phyloP scores from a whole-genome alignment of 2,329 filamentous ascomycete genomes.

The Zasmidium citrigriseum region DNA sequence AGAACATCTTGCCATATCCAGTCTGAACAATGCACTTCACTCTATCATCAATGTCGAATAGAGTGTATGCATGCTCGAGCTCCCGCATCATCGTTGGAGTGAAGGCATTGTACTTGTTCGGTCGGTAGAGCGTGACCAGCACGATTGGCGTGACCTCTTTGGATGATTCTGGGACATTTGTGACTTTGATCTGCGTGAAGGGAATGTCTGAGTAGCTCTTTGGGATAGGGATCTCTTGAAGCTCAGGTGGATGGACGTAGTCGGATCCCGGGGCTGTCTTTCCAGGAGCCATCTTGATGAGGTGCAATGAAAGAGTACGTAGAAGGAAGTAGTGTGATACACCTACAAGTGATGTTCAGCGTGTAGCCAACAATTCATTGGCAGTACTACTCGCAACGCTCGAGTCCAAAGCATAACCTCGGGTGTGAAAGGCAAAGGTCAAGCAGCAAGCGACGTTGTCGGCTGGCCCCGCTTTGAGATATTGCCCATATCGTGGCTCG shows the following conservation, averaged over 20 bases:
- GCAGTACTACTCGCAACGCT: not conserved
- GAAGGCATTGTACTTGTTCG: slow-evolving; percentile 68
- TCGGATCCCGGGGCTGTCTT: slow-evolving; percentile 15
- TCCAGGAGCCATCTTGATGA: slow-evolving; percentile 11
- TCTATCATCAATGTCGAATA: slow-evolving; percentile 56
- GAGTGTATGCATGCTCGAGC: slow-evolving; percentile 55
- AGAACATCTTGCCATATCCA: slow-evolving; percentile 54
- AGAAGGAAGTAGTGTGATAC: not conserved
- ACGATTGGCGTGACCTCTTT: slow-evolving; percentile 62
- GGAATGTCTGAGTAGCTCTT: slow-evolving; percentile 41
- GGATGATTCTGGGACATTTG: slow-evolving; percentile 47
- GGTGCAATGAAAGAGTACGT: not conserved
- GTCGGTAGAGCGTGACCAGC: slow-evolving; percentile 65
- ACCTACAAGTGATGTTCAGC: slow-evolving; percentile 6
- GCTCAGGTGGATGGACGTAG: slow-evolving; percentile 21
- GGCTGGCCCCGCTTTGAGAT: not conserved
- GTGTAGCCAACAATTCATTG: not conserved
- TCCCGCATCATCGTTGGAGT: slow-evolving; percentile 64
- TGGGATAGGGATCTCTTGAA: slow-evolving; percentile 21
- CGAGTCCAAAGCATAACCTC: slow-evolving; percentile 1
- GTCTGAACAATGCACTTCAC: slow-evolving; percentile 59
- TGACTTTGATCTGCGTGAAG: slow-evolving; percentile 44
- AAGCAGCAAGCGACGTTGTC: not conserved
- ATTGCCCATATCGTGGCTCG: not conserved
- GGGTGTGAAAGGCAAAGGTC: not conserved